Evolutionary conservation across 202 grass and related monocot genomes (phyloP), one percentile per base, ranked within the genome.

Genomic region (Musa balbisiana): DNA sequence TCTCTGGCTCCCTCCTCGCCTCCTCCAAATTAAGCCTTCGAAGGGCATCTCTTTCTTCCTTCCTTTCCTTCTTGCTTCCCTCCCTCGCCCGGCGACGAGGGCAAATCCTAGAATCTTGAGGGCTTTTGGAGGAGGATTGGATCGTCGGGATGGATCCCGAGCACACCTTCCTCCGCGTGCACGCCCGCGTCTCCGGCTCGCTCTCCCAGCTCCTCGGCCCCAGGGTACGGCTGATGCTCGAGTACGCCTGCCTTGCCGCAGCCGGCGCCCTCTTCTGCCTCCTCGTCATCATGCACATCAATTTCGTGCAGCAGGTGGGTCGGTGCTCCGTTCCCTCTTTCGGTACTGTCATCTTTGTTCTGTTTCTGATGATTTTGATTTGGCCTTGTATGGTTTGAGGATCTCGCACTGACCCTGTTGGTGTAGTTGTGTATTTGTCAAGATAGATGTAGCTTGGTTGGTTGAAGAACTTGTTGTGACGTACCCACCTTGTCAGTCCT

Each of bases 271-370:
- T 76, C 74, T 64, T 76, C 26, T 76, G 55, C 55, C 12, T 76
- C 17, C 74, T 76, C 43, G 33, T 63, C 43, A 43, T 76, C 58
- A 63, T 76, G 74, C 74, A 76, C 56, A 51, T 27, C 43, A 64
- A 76, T 43, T 76, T 76, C 74, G 74, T 76, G 27, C 74, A 76
- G 56, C 74, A 76, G 74, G 74, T 76, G 17, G 62, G 71, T 12
- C 67, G 26, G 43, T 69, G 25, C 13, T 14, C 17, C 9, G 3
- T 16, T 43, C 26, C 24, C 24, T 11, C 52, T 2, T 2, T 27
- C 3, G 11, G 54, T 26, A 51, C 26, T 15, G 21, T 24, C 12
- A 50, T 55, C 25, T 55, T 73, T 62, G 17, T 58, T 0, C 14
- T 58, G 16, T 19, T 62, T 19, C n/a, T 62, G 58, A n/a, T 16